Percentiles rank a stretch among this genome's conserved stretches.
Evolutionary conservation across 257 asterid species (phyloP).

Genomic region (Solanum tarapatanum): DNA sequence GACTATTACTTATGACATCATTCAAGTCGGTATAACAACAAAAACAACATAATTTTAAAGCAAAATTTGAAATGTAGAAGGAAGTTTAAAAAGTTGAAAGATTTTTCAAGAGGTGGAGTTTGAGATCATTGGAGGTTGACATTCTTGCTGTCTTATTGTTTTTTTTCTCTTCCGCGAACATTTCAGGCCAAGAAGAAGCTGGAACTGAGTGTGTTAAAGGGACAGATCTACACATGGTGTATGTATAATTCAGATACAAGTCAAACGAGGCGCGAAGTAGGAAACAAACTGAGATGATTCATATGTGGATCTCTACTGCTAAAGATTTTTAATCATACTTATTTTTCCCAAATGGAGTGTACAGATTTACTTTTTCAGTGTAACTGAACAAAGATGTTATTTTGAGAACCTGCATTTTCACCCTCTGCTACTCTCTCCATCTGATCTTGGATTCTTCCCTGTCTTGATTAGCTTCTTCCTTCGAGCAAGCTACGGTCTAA

Average conservation of each 20-base stretch:
- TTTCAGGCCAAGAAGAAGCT: constrained; percentile 91
- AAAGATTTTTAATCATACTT: background rate
- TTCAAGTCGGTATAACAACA: background rate
- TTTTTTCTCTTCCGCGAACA: constrained; percentile 26
- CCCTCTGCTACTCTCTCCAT: background rate
- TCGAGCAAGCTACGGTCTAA: background rate
- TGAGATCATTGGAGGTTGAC: constrained; percentile 28
- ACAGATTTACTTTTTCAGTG: background rate
- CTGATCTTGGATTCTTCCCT: background rate
- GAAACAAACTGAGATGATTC: background rate
- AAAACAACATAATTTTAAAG: background rate
- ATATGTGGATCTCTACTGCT: background rate
- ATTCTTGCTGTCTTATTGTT: constrained; percentile 12
- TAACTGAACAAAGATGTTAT: background rate
- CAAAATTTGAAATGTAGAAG: background rate
- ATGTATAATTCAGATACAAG: background rate
- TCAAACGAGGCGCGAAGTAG: background rate
- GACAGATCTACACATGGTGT: background rate
- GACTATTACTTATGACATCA: constrained; percentile 13
- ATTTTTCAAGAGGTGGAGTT: constrained; percentile 10
- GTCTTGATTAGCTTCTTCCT: background rate
- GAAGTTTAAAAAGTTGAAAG: background rate
- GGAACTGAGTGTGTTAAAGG: constrained; percentile 36
- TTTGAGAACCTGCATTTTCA: background rate
- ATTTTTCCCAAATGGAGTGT: background rate